Evolutionary conservation across 2,329 filamentous ascomycete genomes (phyloP).

Genomic region (Calonectria leucothoes): DNA sequence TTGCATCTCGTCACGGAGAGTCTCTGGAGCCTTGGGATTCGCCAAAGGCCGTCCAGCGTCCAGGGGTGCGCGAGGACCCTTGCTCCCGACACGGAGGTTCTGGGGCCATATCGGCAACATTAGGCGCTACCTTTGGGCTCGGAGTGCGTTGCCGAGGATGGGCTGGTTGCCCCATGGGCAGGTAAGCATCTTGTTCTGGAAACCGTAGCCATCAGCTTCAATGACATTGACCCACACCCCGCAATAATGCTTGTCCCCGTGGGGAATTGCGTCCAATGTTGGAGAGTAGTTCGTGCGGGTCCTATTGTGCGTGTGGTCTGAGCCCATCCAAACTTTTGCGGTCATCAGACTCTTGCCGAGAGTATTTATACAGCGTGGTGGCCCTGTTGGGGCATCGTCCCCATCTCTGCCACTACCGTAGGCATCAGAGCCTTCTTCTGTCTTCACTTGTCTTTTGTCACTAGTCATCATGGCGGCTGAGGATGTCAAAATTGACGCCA

Average conservation of each 20-base stretch:
- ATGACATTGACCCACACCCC: slow-evolving; percentile 1
- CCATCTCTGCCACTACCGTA: background rate
- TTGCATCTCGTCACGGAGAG: background rate
- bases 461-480: slow-evolving; percentile 16
- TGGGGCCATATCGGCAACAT: background rate
- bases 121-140: background rate
- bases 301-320: slow-evolving; percentile 9
- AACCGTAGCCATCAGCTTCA: slow-evolving; percentile 13
- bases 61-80: background rate
- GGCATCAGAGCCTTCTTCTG: background rate
- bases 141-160: background rate
- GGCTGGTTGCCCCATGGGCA: background rate
- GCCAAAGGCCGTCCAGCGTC: background rate
- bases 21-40: background rate
- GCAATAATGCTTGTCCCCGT: slow-evolving; percentile 12
- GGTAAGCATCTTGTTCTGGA: slow-evolving; percentile 5
- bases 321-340: slow-evolving; percentile 1
- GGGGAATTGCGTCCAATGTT: slow-evolving; percentile 7
- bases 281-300: background rate
- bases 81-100: background rate
- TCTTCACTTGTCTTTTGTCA: background rate
- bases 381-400: background rate
- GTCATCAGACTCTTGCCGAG: background rate
- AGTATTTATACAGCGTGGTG: slow-evolving; percentile 3
- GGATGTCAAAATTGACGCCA: slow-evolving; percentile 21